phyloP scores from a whole-genome alignment of 2,329 filamentous ascomycete species.

The Nakataea oryzae region DNA sequence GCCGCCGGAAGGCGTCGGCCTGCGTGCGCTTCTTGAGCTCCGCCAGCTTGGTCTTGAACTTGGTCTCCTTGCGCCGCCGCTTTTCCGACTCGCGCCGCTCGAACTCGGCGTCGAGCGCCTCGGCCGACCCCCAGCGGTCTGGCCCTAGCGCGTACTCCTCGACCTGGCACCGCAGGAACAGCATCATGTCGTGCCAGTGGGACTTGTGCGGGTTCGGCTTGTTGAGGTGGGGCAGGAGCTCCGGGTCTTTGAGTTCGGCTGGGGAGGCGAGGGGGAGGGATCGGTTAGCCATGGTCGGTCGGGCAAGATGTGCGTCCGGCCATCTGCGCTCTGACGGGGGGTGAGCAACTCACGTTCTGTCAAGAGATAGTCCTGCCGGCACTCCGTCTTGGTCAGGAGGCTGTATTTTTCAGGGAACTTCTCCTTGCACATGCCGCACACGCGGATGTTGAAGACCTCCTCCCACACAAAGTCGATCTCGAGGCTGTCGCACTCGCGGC shows the following conservation, averaged over 20 bases:
- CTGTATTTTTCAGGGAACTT: slow-evolving; percentile 87
- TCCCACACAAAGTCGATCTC: slow-evolving; percentile 97
- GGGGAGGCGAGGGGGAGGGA: neutral
- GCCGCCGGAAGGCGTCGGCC: slow-evolving; percentile 78
- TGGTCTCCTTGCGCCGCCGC: slow-evolving; percentile 78
- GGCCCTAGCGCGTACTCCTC: slow-evolving; percentile 78
- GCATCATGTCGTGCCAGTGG: slow-evolving; percentile 98
- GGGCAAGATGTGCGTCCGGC: neutral
- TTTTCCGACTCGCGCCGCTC: slow-evolving; percentile 67
- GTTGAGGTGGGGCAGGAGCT: slow-evolving; percentile 77
- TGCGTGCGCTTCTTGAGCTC: slow-evolving; percentile 90
- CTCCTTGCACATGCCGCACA: slow-evolving; percentile 84
- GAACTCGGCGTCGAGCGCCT: slow-evolving; percentile 82
- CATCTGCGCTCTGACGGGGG: neutral
- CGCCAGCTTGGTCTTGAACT: slow-evolving; percentile 80
- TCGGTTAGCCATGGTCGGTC: neutral
- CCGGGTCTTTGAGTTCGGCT: slow-evolving; percentile 84
- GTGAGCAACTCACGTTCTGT: slow-evolving; percentile 62
- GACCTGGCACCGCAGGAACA: slow-evolving; percentile 87
- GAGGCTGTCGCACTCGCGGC: slow-evolving; percentile 68
- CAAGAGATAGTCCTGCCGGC: slow-evolving; percentile 85
- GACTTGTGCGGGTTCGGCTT: slow-evolving; percentile 91
- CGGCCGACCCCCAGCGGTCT: slow-evolving; percentile 82
- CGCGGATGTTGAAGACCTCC: slow-evolving; percentile 63
- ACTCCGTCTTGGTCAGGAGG: slow-evolving; percentile 92